These are phyloP conservation scores for Exophiala sp. DNA, from an alignment of 2,329 filamentous ascomycete species.

Conservation along the genomic window DNA sequence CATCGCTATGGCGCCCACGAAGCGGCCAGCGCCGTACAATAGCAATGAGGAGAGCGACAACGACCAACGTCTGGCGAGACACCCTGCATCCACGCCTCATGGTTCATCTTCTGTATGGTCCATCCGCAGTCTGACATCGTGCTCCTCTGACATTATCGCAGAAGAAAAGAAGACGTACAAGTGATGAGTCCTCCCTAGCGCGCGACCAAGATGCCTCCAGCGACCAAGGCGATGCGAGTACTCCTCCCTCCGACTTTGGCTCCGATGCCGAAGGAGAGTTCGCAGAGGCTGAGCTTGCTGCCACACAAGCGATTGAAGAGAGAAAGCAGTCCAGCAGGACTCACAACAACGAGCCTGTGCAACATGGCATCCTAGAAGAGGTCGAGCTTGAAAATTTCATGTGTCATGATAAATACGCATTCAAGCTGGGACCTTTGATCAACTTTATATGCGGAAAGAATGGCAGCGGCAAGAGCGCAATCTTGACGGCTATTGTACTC, in stretches of 20 bases:
- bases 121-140: neutral
- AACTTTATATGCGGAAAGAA: conserved; percentile 99
- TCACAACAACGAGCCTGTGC: conserved; percentile 69
- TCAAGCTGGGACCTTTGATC: conserved; percentile 86
- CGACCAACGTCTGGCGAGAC: neutral
- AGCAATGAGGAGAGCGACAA: conserved; percentile 9
- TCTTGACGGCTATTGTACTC: conserved; percentile 86
- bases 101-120: conserved; percentile 11
- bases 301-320: conserved; percentile 59
- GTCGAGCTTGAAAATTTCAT: conserved; percentile 92
- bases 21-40: conserved; percentile 9
- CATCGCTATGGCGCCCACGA: conserved; percentile 11
- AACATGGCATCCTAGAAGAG: conserved; percentile 82
- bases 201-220: conserved; percentile 6
- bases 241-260: conserved; percentile 20
- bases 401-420: conserved; percentile 81
- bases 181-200: conserved; percentile 17
- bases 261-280: conserved; percentile 20
- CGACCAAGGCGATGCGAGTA: conserved; percentile 18
- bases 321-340: conserved; percentile 48
- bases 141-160: conserved; percentile 8
- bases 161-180: conserved; percentile 27
- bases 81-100: conserved; percentile 6
- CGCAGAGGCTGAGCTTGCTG: conserved; percentile 52
- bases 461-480: conserved; percentile 94